Percentiles rank a stretch among this genome's conserved stretches.
These are phyloP conservation scores for Fusarium succisae DNA, from an alignment of 2,329 filamentous ascomycete genomes.

Conservation along the genomic window DNA sequence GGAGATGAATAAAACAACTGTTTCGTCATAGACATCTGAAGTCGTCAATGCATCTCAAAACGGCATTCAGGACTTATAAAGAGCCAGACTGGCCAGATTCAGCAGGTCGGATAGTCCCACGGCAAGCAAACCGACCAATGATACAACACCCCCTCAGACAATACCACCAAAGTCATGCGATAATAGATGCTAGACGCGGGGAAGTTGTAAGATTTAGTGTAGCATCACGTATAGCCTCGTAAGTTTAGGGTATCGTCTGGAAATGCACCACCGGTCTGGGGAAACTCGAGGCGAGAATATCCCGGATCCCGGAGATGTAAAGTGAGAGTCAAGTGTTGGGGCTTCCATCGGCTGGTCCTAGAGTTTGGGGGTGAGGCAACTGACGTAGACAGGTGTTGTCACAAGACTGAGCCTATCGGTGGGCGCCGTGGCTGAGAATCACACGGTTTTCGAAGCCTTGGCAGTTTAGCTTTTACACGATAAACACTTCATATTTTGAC, in stretches of 20 bases:
- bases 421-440: constrained; percentile 19
- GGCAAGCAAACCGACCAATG: not conserved
- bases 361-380: not conserved
- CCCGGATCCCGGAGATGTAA: constrained; percentile 19
- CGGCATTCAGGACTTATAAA: not conserved
- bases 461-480: not conserved
- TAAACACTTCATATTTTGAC: not conserved
- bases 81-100: not conserved
- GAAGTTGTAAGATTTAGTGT: constrained; percentile 28
- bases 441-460: constrained; percentile 9
- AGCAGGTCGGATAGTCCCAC: not conserved
- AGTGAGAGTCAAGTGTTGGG: too few relatives aligned
- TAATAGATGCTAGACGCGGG: constrained; percentile 17
- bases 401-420: constrained; percentile 18
- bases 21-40: not conserved
- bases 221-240: constrained; percentile 4
- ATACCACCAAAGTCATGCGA: not conserved
- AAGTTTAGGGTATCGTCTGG: constrained; percentile 11
- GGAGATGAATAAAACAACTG: not conserved
- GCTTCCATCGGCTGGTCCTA: not conserved
- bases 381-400: constrained; percentile 19
- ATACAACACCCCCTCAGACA: not conserved
- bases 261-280: constrained; percentile 9
- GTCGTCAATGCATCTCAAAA: not conserved
- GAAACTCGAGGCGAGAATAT: constrained; percentile 33